Evolutionary conservation across 345 rosid species (phyloP).

Genomic region (Toxicodendron radicans): DNA sequence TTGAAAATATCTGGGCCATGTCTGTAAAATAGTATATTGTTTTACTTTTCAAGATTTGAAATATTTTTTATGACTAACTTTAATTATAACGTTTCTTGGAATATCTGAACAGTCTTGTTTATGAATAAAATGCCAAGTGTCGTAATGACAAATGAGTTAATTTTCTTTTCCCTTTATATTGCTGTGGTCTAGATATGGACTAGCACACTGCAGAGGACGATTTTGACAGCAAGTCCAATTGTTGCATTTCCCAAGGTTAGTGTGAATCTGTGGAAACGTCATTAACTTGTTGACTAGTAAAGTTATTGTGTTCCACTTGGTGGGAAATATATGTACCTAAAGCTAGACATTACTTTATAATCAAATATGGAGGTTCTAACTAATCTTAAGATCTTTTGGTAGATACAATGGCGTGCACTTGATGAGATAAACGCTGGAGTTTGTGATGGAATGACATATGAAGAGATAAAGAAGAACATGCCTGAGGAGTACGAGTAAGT

Average conservation of each 20-base stretch:
- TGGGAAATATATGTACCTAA: background rate
- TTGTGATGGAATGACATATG: conserved; percentile 99
- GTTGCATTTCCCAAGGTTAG: conserved; percentile 93
- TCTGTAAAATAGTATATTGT: background rate
- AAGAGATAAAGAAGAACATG: conserved; percentile 89
- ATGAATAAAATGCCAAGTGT: background rate
- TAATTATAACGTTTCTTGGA: background rate
- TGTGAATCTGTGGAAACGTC: conserved; percentile 14
- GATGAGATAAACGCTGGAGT: conserved; percentile 99
- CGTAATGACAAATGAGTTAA: conserved; percentile 2
- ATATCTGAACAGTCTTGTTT: background rate
- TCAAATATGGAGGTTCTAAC: background rate
- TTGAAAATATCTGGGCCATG: background rate
- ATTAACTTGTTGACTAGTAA: conserved; percentile 3
- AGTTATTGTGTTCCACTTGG: conserved; percentile 4
- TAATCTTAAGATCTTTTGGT: conserved; percentile 16
- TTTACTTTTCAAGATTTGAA: background rate
- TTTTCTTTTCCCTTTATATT: background rate
- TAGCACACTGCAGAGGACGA: conserved; percentile 96
- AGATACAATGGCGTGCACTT: conserved; percentile 99
- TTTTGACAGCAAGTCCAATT: conserved; percentile 82
- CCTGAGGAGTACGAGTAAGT: conserved; percentile 97
- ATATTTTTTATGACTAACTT: background rate
- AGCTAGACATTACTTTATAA: background rate
- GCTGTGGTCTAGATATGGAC: conserved; percentile 79